Base-by-base conservation (phyloP, 2,329 filamentous ascomycete species). In the Chaetomium sp. region DNA sequence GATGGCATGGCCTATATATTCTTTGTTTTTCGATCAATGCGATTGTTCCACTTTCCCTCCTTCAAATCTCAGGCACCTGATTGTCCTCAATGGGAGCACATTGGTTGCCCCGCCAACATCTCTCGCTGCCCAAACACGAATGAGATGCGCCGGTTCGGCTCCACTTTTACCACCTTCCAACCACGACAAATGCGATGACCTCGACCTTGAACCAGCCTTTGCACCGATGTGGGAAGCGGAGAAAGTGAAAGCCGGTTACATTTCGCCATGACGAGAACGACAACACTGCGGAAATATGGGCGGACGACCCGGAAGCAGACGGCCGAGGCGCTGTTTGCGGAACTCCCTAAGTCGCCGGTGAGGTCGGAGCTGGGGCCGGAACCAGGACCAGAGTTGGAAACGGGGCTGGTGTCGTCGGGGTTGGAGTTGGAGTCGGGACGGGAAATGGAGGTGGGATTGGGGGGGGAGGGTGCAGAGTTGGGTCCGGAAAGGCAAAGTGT, bases 281-380 rank as follows among this genome's bases (percentile, higher is more conserved):
- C 70, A 3, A 66, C 72, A 14, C 62, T 71, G 8, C 75, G 77
- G 2, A 78, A 73, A 55, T 82, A 82, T 68, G 80, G 79, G 56
- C 80, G 77, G 57, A 70, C 71, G 45, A 70, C 71, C 35, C 78
- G 72, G 56, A 74, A 75, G 45, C 70, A 75, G 33, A 78, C 72
- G 57, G 70, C 74, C 14, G 73, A 78, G 43, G 71, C 76, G 27
- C 67, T 79, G 45, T 80, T 81, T 59, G 74, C 74, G 19, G 76
- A 80, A 61, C 66, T 82, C 7, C 77, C 79, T 0, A 74, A 74
- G 55, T 80, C 75, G 45, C 79, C 79, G 3, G 58, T 74, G 50
- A 74, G 76, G 67, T 61, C 50, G 52, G 53, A 48, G 69, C 46
- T 10, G 4, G 46, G n/a, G 46, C 27, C 61, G 62, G 7, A n/a